Evolutionary conservation across 1,284 basidiomycete species (phyloP), one percentile per base, ranked within the genome.

Genomic region (Trametes hirsuta): DNA sequence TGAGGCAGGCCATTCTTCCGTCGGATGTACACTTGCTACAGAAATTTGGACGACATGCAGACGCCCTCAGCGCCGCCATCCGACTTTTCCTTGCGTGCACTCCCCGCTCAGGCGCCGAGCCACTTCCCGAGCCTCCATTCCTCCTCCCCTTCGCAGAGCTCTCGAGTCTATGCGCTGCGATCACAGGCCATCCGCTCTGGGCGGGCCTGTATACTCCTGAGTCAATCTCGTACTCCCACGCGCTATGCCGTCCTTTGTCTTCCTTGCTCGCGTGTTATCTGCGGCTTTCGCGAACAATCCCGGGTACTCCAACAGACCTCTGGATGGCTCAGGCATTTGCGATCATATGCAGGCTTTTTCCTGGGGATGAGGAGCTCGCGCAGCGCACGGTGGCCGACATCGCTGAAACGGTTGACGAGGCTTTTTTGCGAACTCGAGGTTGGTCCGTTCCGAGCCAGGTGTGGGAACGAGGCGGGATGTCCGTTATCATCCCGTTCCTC

Each of bases 321-420:
- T 91, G 88, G 89, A 75, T 88, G 42, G 83, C 84, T 0, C 86
- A 90, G 61, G 82, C 85, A 0, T 79, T 87, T 30, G 74, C 81
- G 1, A 79, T 89, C 36, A 64, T 90, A 0, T 64, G 76, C 14
- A 75, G 81, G 15, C 73, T 88, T 22, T 74, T 85, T 18, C 87
- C 87, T 0, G 89, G 90, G 18, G 88, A 92, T 65, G 91, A 92
- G 68, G 81, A 81, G 2, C 68, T 70, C 46, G 84, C 80, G 0
- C 66, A 74, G 9, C 68, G 72, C 10, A 67, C 83, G 11, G 62
- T 84, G 11, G 69, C 76, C 11, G 74, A 78, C 15, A 58, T 86
- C 22, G 58, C 75, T n/a, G 64, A 64, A 25, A 53, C 77, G 0
- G 59, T 85, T 47, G 80, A 74, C 1, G 66, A 72, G 4, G 74